Evolutionary conservation across 805 yeast genomes (phyloP).

Genomic region (Candida ascalaphidarum): DNA sequence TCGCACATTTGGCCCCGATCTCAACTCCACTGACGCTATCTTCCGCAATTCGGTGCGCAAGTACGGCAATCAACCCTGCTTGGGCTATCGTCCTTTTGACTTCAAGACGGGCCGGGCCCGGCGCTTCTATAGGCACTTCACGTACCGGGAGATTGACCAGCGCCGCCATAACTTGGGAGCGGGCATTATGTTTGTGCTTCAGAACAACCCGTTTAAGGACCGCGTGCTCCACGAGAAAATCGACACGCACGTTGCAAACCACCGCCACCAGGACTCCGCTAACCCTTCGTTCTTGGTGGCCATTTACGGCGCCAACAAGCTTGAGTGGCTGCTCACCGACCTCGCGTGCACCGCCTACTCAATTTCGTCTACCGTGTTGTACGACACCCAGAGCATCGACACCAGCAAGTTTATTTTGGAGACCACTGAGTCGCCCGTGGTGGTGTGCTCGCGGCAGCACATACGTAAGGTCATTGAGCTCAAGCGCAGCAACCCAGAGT

Average conservation of each 20-base stretch:
- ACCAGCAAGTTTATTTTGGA: conserved; percentile 12
- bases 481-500: conserved; percentile 6
- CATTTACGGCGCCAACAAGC: conserved; percentile 12
- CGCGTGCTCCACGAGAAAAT: conserved; percentile 16
- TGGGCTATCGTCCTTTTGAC: conserved; percentile 30
- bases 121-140: conserved; percentile 32
- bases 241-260: conserved; percentile 12
- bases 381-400: conserved; percentile 12
- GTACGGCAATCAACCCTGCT: conserved; percentile 19
- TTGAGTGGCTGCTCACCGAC: conserved; percentile 9
- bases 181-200: conserved; percentile 35
- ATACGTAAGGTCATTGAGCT: conserved; percentile 6
- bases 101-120: conserved; percentile 16
- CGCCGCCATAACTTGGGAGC: conserved; percentile 45
- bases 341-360: conserved; percentile 10
- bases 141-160: conserved; percentile 33
- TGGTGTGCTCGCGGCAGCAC: conserved; percentile 10
- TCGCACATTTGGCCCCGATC: conserved; percentile 20
- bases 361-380: conserved; percentile 12
- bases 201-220: conserved; percentile 11
- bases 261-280: conserved; percentile 1
- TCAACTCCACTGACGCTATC: conserved; percentile 29
- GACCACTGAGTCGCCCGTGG: conserved; percentile 9
- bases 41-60: conserved; percentile 17
- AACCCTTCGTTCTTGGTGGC: conserved; percentile 9